Percentiles rank a stretch among this genome's conserved stretches.
These are phyloP conservation scores for Brasenia schreberi DNA, from an alignment of 164 flowering plant genomes.

Conservation along the genomic window DNA sequence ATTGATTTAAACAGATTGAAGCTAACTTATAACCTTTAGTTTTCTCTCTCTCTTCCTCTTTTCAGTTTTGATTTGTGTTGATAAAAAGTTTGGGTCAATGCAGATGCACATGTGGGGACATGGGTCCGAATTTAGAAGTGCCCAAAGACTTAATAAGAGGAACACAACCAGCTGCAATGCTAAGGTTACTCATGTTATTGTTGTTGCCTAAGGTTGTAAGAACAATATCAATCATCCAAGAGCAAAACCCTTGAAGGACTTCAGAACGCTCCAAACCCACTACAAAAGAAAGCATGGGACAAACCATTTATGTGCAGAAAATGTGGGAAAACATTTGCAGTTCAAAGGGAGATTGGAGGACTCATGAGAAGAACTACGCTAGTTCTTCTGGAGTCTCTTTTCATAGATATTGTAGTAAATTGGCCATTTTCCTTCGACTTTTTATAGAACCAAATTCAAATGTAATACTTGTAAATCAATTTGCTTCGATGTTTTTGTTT, in stretches of 20 bases:
- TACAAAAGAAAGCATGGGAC: slow-evolving; percentile 67
- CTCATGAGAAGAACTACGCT: slow-evolving; percentile 54
- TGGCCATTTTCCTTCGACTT: too few relatives aligned
- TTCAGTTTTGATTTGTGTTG: neutral
- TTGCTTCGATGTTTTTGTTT: too few relatives aligned
- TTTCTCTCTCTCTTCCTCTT: neutral
- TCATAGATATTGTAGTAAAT: too few relatives aligned
- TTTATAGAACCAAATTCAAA: too few relatives aligned
- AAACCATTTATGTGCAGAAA: slow-evolving; percentile 51
- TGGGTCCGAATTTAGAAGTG: slow-evolving; percentile 52
- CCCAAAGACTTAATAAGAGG: slow-evolving; percentile 45
- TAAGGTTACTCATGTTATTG: slow-evolving; percentile 59
- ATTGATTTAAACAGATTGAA: too few relatives aligned
- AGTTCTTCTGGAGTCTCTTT: too few relatives aligned
- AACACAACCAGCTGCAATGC: slow-evolving; percentile 32
- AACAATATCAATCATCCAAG: slow-evolving; percentile 59
- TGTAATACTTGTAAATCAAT: too few relatives aligned
- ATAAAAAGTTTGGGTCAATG: neutral
- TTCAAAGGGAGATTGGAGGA: slow-evolving; percentile 65
- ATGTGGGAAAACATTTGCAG: slow-evolving; percentile 56
- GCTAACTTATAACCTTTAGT: neutral
- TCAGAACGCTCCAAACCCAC: slow-evolving; percentile 63
- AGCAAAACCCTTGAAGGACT: slow-evolving; percentile 63
- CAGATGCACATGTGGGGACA: slow-evolving; percentile 82
- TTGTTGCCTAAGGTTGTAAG: slow-evolving; percentile 55